Base-by-base conservation (phyloP, 2,329 filamentous ascomycete genomes). In the Colletotrichum tropicicola region DNA sequence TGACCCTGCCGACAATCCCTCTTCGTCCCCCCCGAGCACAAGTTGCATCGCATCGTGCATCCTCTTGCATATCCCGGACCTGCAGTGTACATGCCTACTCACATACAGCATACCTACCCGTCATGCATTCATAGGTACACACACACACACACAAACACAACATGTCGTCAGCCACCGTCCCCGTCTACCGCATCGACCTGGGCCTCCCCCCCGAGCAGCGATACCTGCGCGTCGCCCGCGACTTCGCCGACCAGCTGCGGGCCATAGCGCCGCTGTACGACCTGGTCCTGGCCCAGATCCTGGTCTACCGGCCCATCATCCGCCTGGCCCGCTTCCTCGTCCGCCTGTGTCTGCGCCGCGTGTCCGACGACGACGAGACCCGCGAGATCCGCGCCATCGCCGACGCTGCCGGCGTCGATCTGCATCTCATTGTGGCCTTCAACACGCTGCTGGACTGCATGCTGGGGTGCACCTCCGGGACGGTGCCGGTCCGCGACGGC, bases 391-490 rank as follows among this genome's bases (percentile, higher is more conserved):
- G 74, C 19, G 87, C 87, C 0, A 87, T 90, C 35, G 79, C 80
- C 37, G 71, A 77, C 23, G 77, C 74, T 2, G 82, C 80, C 1
- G 83, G 81, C 0, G 78, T 90, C 6, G 79, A 84, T 3, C 75
- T 89, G 69, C 87, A 87, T 69, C 75, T 89, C 1, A 74, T 90
- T 0, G 80, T 90, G 6, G 82, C 82, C 3, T 80, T 89, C 64
- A 90, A 90, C 70, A 84, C 85, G 2, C 75, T 89, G 3, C 77
- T 90, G 1, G 88, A 91, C 71, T 76, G 84, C 5, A 77, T 90
- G 52, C 85, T 90, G 80, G 87, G 87, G 2, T 90, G 88, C 72
- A 89, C 87, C 0, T 87, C 85, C 65, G 86, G 86, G 39, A 41
- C 54, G 35, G 63, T 27, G 59, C 59, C 49, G 25, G 17, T 70